Evolutionary conservation across 371 early-diverging fungal genomes (phyloP).

Genomic region (Massospora cicadina): DNA sequence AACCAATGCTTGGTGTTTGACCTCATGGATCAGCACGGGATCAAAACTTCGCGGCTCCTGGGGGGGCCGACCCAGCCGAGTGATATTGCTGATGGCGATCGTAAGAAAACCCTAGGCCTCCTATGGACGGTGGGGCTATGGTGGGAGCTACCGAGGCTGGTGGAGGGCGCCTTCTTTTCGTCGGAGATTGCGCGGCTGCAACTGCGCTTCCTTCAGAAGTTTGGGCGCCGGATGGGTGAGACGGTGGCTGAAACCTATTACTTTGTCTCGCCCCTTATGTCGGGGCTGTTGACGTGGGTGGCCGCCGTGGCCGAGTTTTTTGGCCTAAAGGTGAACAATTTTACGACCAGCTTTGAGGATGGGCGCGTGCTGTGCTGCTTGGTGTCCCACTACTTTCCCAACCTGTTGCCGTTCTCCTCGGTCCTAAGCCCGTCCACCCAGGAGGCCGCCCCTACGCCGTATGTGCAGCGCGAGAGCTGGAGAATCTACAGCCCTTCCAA

Average conservation of each 20-base stretch:
- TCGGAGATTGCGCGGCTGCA: background rate
- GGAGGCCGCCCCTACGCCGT: background rate
- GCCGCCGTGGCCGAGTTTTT: background rate
- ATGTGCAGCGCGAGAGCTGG: background rate
- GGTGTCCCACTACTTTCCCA: background rate
- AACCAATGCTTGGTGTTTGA: background rate
- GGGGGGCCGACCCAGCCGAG: slow-evolving; percentile 17
- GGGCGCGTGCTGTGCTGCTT: background rate
- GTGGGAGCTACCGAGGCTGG: slow-evolving; percentile 18
- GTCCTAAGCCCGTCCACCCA: background rate
- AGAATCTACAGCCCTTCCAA: background rate
- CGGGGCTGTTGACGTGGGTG: background rate
- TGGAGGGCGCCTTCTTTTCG: background rate
- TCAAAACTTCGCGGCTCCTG: slow-evolving; percentile 15
- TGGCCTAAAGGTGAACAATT: background rate
- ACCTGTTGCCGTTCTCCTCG: background rate
- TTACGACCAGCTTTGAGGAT: slow-evolving; percentile 1
- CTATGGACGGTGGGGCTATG: slow-evolving; percentile 20
- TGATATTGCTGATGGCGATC: slow-evolving; percentile 20
- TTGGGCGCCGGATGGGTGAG: background rate
- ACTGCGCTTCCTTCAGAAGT: background rate
- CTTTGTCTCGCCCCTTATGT: background rate
- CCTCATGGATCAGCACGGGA: slow-evolving; percentile 11
- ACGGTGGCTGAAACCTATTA: background rate
- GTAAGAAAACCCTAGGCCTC: slow-evolving; percentile 22